Evolutionary conservation across 2,329 filamentous ascomycete genomes (phyloP), one percentile per base, ranked within the genome.

Genomic region (Delphinella strobiligena): DNA sequence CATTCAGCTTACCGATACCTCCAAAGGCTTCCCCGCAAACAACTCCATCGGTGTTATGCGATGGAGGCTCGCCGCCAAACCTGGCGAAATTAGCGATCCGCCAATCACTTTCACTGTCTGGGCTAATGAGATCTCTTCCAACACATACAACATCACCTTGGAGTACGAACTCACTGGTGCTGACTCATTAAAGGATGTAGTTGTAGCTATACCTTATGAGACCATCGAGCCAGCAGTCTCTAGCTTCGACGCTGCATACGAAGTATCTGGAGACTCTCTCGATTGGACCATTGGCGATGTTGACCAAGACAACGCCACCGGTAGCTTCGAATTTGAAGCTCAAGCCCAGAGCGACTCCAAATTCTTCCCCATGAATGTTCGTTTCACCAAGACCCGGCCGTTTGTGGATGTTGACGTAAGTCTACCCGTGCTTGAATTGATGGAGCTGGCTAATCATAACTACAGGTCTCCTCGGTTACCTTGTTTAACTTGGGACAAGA

Each of bases 41-140:
- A 93, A 94, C 58, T 78, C 83, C 12, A 89, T 96, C 42, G 87
- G 84, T 41, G 88, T 96, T 31, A 72, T 98, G 58, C 78, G 89
- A 59, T 98, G 91, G 91, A 83, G 87, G 54, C 82, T 85, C 16
- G 78, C 80, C 12, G 82, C 86, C 36, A 87, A 85, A 62, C 71
- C 74, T 2, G 87, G 93, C 49, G 85, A 93, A 51, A 64, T 81
- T 27, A 79, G 78, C 46, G 77, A 88, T 40, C 78, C 93, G 29
- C 91, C 91, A 5, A 91, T 98, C 54, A 91, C 83, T 29, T 96
- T 98, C 61, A 95, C 87, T 2, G 89, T 95, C 29, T 98, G 91
- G 91, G 85, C 93, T 45, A 95, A 94, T 63, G 87, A 88, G 61
- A 82, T 84, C 35, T 74, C 77, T 16, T 76, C 80, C 34, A 77